Percentiles rank a stretch among this genome's conserved stretches.
Evolutionary conservation across 768 basidiomycete genomes (phyloP).

Genomic region (Mycena rebaudengoi): DNA sequence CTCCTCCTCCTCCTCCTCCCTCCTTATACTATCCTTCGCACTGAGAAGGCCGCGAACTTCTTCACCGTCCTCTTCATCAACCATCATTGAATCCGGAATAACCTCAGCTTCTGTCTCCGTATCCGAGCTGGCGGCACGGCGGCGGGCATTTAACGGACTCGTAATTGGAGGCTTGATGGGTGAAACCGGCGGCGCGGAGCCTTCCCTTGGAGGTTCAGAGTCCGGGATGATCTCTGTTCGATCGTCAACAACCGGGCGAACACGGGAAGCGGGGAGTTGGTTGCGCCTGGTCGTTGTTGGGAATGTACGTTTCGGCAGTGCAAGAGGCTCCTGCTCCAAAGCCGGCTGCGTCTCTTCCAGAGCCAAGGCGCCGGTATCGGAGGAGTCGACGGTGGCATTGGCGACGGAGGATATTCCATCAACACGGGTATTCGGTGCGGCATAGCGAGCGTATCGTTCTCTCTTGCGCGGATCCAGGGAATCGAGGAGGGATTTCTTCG

Average conservation of each 20-base stretch:
- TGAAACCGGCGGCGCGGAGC: neutral
- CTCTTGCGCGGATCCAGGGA: constrained; percentile 12
- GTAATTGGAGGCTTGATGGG: constrained; percentile 18
- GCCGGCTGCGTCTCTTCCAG: constrained; percentile 26
- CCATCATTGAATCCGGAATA: constrained; percentile 12
- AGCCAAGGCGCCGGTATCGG: constrained; percentile 12
- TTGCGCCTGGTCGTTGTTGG: too few species aligned
- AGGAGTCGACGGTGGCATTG: neutral
- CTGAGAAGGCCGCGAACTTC: constrained; percentile 34
- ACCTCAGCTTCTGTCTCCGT: constrained; percentile 16
- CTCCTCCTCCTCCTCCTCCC: constrained; percentile 30
- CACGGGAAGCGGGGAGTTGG: constrained; percentile 1
- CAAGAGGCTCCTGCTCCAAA: constrained; percentile 6
- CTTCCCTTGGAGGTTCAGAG: constrained; percentile 60
- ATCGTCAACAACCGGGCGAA: constrained; percentile 15
- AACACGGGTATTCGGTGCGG: neutral
- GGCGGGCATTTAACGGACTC: constrained; percentile 14
- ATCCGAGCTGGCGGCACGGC: neutral
- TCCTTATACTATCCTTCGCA: constrained; percentile 12
- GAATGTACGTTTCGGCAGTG: too few species aligned
- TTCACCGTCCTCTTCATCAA: constrained; percentile 31
- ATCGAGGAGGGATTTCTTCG: constrained; percentile 7
- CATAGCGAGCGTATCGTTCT: constrained; percentile 10
- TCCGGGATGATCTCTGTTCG: constrained; percentile 68
- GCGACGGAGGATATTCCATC: neutral